phyloP scores from a whole-genome alignment of 2,329 filamentous ascomycete species.

The Cercospora zeina region DNA sequence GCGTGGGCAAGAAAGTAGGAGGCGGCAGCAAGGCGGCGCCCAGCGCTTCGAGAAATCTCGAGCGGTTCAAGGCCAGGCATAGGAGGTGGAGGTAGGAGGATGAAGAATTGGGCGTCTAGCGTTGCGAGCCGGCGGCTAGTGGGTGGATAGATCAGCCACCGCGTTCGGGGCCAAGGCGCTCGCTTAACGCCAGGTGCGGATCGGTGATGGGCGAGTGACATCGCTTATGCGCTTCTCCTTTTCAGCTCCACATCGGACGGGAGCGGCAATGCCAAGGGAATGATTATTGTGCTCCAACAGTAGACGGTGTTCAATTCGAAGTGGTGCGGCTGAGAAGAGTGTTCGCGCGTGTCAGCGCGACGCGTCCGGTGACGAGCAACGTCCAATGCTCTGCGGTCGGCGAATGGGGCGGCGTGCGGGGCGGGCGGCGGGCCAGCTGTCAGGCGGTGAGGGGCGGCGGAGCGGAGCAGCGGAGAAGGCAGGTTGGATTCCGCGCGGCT shows the following conservation, averaged over 20 bases:
- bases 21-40: neutral
- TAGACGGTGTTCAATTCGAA: no score
- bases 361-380: no score
- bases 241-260: neutral
- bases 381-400: no score
- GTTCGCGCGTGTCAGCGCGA: no score
- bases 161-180: neutral
- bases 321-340: no score
- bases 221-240: constrained; percentile 5
- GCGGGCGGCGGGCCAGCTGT: no score
- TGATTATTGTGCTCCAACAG: no score
- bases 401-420: no score
- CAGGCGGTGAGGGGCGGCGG: no score
- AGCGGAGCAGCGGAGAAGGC: no score
- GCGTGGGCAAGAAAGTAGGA: neutral
- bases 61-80: neutral
- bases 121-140: neutral
- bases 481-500: no score
- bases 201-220: neutral
- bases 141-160: constrained; percentile 2
- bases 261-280: neutral
- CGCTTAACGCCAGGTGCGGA: neutral
- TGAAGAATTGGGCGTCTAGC: neutral
- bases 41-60: constrained; percentile 11
- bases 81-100: neutral